Percentiles rank a stretch among this genome's conserved stretches.
These are phyloP conservation scores for Scheffersomyces spartinae DNA, from an alignment of 805 yeast species.

Conservation along the genomic window DNA sequence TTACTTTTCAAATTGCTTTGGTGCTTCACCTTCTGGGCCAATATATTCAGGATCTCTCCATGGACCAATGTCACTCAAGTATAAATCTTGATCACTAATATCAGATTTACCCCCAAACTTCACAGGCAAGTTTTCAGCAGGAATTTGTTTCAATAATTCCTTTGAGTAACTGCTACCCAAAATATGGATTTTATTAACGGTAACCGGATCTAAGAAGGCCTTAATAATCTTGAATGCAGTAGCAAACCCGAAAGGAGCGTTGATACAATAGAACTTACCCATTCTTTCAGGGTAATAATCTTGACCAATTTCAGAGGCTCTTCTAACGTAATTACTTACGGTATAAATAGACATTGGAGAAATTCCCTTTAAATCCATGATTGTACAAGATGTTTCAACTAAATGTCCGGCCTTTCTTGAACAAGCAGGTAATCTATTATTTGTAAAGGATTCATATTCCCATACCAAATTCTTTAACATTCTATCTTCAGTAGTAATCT, in stretches of 20 bases:
- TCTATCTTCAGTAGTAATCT: conserved; percentile 88
- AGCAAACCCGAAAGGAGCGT: conserved; percentile 95
- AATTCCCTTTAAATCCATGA: conserved; percentile 90
- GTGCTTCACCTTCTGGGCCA: conserved; percentile 95
- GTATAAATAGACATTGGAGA: conserved; percentile 75
- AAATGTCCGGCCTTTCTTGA: conserved; percentile 69
- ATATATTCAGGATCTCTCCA: conserved; percentile 87
- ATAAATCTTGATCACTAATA: conserved; percentile 68
- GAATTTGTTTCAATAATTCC: conserved; percentile 85
- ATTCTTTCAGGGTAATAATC: conserved; percentile 97
- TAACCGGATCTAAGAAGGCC: conserved; percentile 94
- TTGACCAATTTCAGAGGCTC: conserved; percentile 91
- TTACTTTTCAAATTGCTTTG: too few species aligned
- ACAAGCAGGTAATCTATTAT: conserved; percentile 84
- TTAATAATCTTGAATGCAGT: conserved; percentile 86
- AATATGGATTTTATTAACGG: conserved; percentile 89
- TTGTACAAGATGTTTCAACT: conserved; percentile 93
- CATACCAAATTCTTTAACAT: conserved; percentile 93
- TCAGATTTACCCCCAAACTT: conserved; percentile 81
- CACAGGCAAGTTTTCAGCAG: conserved; percentile 80
- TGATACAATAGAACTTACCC: conserved; percentile 94
- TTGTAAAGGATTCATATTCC: conserved; percentile 91
- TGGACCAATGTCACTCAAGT: conserved; percentile 87
- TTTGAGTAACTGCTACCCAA: conserved; percentile 68
- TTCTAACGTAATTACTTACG: conserved; percentile 80